Conservation (phyloP, 2,329 filamentous ascomycete species). For the Verticillium albo-atrum region DNA sequence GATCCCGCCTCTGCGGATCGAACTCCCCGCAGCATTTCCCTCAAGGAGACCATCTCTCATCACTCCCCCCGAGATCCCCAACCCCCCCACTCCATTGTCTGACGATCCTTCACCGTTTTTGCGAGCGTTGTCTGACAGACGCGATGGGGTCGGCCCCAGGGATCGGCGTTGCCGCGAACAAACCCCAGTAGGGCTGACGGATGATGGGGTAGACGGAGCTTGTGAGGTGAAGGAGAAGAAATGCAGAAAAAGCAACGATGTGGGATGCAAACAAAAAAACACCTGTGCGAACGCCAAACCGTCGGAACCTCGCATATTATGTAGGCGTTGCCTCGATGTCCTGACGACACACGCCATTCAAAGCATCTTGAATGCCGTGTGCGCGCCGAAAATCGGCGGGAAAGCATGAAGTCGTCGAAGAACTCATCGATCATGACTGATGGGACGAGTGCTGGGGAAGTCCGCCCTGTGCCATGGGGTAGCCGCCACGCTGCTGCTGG, state of each 20-base stretch:
- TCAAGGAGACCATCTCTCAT: not conserved
- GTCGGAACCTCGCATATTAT: constrained; percentile 29
- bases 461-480: constrained; percentile 71
- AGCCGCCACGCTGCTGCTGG: constrained; percentile 67
- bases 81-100: not conserved
- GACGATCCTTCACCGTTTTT: not conserved
- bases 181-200: not conserved
- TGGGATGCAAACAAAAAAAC: constrained; percentile 4
- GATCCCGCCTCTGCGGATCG: not conserved
- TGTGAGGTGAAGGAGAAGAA: not conserved
- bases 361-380: constrained; percentile 45
- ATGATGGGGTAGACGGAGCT: not conserved
- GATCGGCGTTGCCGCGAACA: not conserved
- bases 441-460: constrained; percentile 82
- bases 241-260: not conserved
- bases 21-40: not conserved
- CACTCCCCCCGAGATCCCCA: not conserved
- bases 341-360: not conserved
- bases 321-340: not conserved
- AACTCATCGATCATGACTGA: constrained; percentile 54
- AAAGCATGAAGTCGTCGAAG: constrained; percentile 18
- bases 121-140: not conserved
- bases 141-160: not conserved
- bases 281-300: constrained; percentile 24
- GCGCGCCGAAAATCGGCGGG: constrained; percentile 51